Evolutionary conservation across 2,329 filamentous ascomycete genomes (phyloP).

Genomic region (Aphanocladium album): DNA sequence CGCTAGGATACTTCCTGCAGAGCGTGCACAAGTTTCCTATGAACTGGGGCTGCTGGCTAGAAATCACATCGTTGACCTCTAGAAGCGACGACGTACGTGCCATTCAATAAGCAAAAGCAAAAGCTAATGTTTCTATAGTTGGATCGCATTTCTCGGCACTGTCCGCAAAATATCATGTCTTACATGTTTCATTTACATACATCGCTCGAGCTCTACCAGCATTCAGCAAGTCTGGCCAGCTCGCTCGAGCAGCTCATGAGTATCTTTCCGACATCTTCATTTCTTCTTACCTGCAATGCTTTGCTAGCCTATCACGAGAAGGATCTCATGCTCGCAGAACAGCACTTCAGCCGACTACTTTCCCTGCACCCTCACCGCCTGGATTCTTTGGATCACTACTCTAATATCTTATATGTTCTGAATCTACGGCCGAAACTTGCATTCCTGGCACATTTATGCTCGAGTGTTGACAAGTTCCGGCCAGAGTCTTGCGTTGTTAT

Average conservation of each 20-base stretch:
- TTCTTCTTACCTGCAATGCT: slow-evolving; percentile 84
- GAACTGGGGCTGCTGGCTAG: slow-evolving; percentile 97
- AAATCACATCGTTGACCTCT: slow-evolving; percentile 75
- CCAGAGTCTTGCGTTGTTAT: slow-evolving; percentile 96
- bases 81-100: slow-evolving; percentile 72
- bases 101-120: slow-evolving; percentile 19
- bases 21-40: slow-evolving; percentile 88
- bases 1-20: slow-evolving; percentile 78
- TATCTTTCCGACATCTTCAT: slow-evolving; percentile 85
- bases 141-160: slow-evolving; percentile 62
- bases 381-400: slow-evolving; percentile 91
- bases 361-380: slow-evolving; percentile 70
- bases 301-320: slow-evolving; percentile 88
- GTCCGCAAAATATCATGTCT: slow-evolving; percentile 87
- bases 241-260: slow-evolving; percentile 71
- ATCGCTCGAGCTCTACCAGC: slow-evolving; percentile 87
- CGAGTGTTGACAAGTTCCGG: slow-evolving; percentile 88
- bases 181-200: slow-evolving; percentile 92
- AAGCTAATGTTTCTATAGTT: slow-evolving; percentile 44
- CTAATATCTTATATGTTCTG: slow-evolving; percentile 95
- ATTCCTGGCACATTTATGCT: slow-evolving; percentile 87
- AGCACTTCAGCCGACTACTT: slow-evolving; percentile 72
- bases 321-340: slow-evolving; percentile 62
- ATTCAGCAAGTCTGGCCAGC: slow-evolving; percentile 67
- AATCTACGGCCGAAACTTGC: slow-evolving; percentile 82